phyloP scores from a whole-genome alignment of 2,329 filamentous ascomycete genomes.

The Sarocladium brachiariae region DNA sequence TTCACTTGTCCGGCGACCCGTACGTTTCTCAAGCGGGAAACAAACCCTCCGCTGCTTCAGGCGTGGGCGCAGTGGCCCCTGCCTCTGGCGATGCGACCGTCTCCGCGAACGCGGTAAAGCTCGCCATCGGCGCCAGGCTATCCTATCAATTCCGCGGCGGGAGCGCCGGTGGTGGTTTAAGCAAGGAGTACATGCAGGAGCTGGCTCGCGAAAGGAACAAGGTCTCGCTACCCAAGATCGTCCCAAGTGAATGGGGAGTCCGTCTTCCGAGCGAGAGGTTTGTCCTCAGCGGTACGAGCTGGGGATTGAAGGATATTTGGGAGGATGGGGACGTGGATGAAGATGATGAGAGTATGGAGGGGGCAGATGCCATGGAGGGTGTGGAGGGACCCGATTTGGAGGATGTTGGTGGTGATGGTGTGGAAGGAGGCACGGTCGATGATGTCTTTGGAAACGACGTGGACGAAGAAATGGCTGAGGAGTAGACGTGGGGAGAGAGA shows the following conservation, averaged over 20 bases:
- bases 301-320: constrained; percentile 57
- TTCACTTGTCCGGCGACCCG: constrained; percentile 63
- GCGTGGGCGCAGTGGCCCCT: constrained; percentile 34
- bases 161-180: constrained; percentile 45
- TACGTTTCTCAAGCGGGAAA: constrained; percentile 53
- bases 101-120: constrained; percentile 58
- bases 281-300: constrained; percentile 58
- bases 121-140: constrained; percentile 64
- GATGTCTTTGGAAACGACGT: constrained; percentile 49
- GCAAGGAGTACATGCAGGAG: constrained; percentile 72
- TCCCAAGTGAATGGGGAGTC: constrained; percentile 60
- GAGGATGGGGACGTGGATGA: constrained; percentile 38
- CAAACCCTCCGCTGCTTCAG: constrained; percentile 41
- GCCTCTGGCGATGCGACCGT: constrained; percentile 50
- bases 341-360: constrained; percentile 33
- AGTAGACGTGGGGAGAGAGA: no score
- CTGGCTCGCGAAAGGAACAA: constrained; percentile 66
- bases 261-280: constrained; percentile 62
- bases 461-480: constrained; percentile 51
- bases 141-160: constrained; percentile 61
- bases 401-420: constrained; percentile 37
- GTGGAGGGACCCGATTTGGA: constrained; percentile 35
- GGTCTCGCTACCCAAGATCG: constrained; percentile 55
- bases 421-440: constrained; percentile 44
- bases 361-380: constrained; percentile 43